A percentile compares a stretch with the other conserved stretches of the same genome.
These are phyloP conservation scores for Ilyonectria robusta DNA, from an alignment of 2,329 filamentous ascomycete genomes.

Conservation along the genomic window DNA sequence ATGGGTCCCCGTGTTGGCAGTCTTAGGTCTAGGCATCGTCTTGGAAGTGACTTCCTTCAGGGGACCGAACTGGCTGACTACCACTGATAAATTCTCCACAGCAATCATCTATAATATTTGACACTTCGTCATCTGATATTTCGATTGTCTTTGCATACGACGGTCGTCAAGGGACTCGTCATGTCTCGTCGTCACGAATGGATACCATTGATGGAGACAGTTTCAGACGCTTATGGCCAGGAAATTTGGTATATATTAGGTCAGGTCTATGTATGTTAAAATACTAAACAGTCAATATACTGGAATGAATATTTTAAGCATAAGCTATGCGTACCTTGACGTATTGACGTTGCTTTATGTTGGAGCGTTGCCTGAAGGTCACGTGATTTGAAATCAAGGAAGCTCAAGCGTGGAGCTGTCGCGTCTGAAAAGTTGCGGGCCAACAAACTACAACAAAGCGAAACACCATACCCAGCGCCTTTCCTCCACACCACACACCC, in stretches of 20 bases:
- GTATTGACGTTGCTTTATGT: not conserved
- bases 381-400: slow-evolving; percentile 35
- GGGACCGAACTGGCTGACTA: too few species aligned
- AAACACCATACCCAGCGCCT: slow-evolving; percentile 4
- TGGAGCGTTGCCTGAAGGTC: not conserved
- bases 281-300: not conserved
- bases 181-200: not conserved
- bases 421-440: slow-evolving; percentile 48
- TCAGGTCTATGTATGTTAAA: too few species aligned
- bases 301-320: not conserved
- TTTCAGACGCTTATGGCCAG: not conserved
- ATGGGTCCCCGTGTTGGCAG: too few species aligned
- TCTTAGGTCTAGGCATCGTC: too few species aligned
- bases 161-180: not conserved
- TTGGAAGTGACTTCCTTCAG: too few species aligned
- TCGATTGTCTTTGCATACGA: not conserved
- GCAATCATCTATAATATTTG: too few species aligned
- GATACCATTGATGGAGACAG: not conserved
- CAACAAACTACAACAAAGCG: slow-evolving; percentile 21
- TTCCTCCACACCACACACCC: not conserved
- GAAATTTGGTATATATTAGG: not conserved
- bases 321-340: not conserved
- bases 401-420: slow-evolving; percentile 45
- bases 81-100: too few species aligned
- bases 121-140: not conserved